Evolutionary conservation across 2,329 filamentous ascomycete genomes (phyloP), one percentile per base, ranked within the genome.

Genomic region (Elsinoe fawcettii): DNA sequence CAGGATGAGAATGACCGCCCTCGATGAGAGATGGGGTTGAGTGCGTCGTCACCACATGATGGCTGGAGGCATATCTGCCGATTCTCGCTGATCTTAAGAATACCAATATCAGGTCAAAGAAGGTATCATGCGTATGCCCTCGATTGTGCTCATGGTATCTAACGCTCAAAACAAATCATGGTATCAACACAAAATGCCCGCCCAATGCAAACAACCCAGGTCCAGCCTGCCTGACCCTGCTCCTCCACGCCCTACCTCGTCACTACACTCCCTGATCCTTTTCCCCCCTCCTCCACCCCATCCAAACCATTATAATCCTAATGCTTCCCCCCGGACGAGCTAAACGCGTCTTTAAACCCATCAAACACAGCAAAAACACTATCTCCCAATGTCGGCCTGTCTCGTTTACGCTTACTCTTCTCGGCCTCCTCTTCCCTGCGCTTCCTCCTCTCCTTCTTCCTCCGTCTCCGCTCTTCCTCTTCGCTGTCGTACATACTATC

Each of bases 301-400:
- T 56, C 54, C 39, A 56, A 25, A 30, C 54, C 54, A 47, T 56
- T 46, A 16, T 56, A 43, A 43, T 56, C 54, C 54, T 56, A 56
- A 25, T 56, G 30, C 20, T 56, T 56, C 27, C 27, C 30, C n/a
- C 23, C 30, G 2, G 39, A 16, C 36, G 37, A 47, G 18, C 22
- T 25, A 11, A 56, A 46, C 7, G 54, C 54, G 12, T 36, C 41
- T 30, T 56, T 56, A n/a, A 56, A 34, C 18, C 41, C 36, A 25
- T 39, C 54, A 39, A 56, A 56, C 4, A 56, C 30, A 8, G 54
- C 54, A 34, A 47, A 56, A 5, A 56, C 43, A 23, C 39, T 47
- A 27, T 56, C 54, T 2, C 39, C 54, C 39, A 56, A 16, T 4
- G 54, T 56, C 8, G 54, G 54, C 20, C 54, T 37, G 49, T 53